Evolutionary conservation across 352 stramenopile species (phyloP).

Genomic region (Pythium grandisporangium): DNA sequence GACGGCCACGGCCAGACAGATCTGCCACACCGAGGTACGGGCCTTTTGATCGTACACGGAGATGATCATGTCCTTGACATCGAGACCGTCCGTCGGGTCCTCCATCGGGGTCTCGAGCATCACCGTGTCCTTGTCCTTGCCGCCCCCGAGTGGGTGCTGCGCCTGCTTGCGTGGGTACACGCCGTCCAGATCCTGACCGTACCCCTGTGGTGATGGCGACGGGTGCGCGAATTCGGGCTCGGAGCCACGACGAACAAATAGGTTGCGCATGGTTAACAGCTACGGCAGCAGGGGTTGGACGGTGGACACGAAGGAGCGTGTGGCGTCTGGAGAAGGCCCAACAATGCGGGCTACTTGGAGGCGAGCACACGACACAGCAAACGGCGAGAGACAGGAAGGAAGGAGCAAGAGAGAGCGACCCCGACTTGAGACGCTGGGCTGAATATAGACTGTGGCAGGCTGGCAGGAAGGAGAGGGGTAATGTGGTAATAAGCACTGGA

Average conservation of each 20-base stretch:
- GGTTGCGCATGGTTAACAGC: background rate
- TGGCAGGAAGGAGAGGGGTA: too few relatives aligned
- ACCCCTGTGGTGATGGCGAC: background rate
- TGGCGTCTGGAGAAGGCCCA: too few relatives aligned
- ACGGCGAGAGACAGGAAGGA: too few relatives aligned
- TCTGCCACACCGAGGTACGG: conserved; percentile 33
- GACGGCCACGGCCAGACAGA: conserved; percentile 28
- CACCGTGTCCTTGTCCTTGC: conserved; percentile 2
- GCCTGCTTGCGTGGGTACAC: background rate
- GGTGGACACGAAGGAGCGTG: too few relatives aligned
- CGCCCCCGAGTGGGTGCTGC: too few relatives aligned
- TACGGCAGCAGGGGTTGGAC: too few relatives aligned
- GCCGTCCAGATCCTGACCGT: background rate
- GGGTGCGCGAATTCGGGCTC: background rate
- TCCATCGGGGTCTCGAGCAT: conserved; percentile 2
- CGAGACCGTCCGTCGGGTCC: conserved; percentile 17
- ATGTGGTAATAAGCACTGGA: too few relatives aligned
- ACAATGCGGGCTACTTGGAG: too few relatives aligned
- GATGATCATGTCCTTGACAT: conserved; percentile 37
- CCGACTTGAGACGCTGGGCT: too few relatives aligned
- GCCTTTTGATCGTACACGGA: conserved; percentile 30
- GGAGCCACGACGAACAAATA: background rate
- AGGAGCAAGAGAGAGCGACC: too few relatives aligned
- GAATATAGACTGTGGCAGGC: too few relatives aligned
- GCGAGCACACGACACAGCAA: too few relatives aligned